Evolutionary conservation across 164 flowering plant species (phyloP), one percentile per base, ranked within the genome.

Genomic region (Annona cherimola): DNA sequence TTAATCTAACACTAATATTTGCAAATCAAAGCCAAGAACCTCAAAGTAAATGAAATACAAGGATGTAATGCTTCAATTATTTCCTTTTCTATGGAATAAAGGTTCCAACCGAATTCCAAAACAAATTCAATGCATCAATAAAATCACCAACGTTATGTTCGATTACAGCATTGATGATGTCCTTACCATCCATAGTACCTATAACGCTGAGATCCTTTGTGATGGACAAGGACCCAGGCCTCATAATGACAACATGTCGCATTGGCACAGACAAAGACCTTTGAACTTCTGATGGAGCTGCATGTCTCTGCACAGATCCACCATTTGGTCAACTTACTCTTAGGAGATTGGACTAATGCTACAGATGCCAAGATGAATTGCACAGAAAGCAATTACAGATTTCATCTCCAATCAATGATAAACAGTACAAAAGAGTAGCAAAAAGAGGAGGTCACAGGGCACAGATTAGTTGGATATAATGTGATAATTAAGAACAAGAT

Each of bases 191-290:
- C 76, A 43, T 76, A 63, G 71, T 8, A 66, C 84, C 84, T 60
- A 76, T 50, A 26, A 66, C 75, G 65, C 20, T 67, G 45, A 80
- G 78, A 63, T 78, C 87, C 44, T 73, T 80, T 26, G 61, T 79
- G 67, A 61, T 70, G 69, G 86, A 78, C 69, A 90, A 84, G 70
- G 97, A 89, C 44, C 68, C 61, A 40, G 97, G 86, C 80, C 98
- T 82, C 71, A 93, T 88, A 70, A 91, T 85, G 46, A 93, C 89
- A 69, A 83, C 67, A 79, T 83, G 88, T 77, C 87, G 76, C 66
- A 80, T 84, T 41, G 96, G 96, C 72, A 88, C 87, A 44, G 97
- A 93, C 61, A 89, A 78, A 59, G 95, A 91, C 86, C 97, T 87
- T 65, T 90, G 75, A 66, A 88, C 84, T 35, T 68, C 77, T 45